These are phyloP conservation scores for Fragilariopsis cylindrus DNA, from an alignment of 108 stramenopile species.

Conservation along the genomic window DNA sequence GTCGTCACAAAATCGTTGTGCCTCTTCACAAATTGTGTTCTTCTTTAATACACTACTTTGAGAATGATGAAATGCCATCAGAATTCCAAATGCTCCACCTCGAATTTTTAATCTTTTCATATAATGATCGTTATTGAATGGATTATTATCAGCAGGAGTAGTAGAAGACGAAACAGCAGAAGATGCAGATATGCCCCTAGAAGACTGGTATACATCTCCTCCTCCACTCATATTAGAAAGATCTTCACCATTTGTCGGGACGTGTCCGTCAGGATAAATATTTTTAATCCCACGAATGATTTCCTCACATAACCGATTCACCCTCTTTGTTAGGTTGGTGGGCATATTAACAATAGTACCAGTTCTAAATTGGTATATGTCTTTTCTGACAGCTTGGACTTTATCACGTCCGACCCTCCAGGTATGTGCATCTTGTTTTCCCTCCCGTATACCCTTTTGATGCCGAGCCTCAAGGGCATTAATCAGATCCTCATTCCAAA, in stretches of 20 bases:
- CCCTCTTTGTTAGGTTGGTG: slow-evolving; percentile 14
- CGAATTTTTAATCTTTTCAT: slow-evolving; percentile 22
- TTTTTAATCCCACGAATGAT: slow-evolving; percentile 20
- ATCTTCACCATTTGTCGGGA: slow-evolving; percentile 2
- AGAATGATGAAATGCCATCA: slow-evolving; percentile 35
- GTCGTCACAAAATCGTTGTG: slow-evolving; percentile 30
- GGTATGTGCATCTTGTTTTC: slow-evolving; percentile 14
- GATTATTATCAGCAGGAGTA: not conserved
- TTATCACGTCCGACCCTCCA: slow-evolving; percentile 15
- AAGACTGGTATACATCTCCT: not conserved
- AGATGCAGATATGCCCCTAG: not conserved
- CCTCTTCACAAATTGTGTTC: slow-evolving; percentile 17
- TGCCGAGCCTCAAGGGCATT: slow-evolving; percentile 22
- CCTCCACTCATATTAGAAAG: not conserved
- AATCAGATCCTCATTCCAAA: slow-evolving; percentile 40
- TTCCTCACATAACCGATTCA: slow-evolving; percentile 6
- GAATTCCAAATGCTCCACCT: slow-evolving; percentile 34
- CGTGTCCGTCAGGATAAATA: slow-evolving; percentile 19
- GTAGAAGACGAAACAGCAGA: not conserved
- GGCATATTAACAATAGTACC: slow-evolving; percentile 27
- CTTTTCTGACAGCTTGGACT: slow-evolving; percentile 29
- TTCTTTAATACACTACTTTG: slow-evolving; percentile 1
- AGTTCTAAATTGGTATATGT: slow-evolving; percentile 18
- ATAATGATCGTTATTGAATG: slow-evolving; percentile 16
- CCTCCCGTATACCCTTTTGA: slow-evolving; percentile 18